Base-by-base conservation (phyloP, 345 rosid species). In the Eucalyptus curtisii region DNA sequence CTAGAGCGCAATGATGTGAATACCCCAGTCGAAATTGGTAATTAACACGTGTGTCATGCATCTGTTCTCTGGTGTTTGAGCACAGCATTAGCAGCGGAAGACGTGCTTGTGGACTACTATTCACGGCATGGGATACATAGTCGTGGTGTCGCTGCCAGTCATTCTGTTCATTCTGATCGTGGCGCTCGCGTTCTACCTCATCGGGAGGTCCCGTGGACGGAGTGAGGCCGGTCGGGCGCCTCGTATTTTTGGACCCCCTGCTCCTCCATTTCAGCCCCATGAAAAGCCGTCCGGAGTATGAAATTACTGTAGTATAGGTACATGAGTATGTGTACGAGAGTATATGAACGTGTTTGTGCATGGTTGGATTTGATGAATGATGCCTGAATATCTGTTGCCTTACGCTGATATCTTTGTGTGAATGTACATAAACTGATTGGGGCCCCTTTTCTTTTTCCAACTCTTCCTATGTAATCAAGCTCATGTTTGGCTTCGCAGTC, bases 121-220 rank as follows among this genome's bases (percentile, higher is more conserved):
- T 64, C 25, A 57, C 42, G 47, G 59, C 88, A 91, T 92, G 93
- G 92, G 89, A 1, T 86, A 40, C 87, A 52, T 91, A 11, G 12
- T 90, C 7, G 90, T 86, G 87, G 68, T 89, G 19, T 91, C 94
- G 1, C 79, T 92, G 71, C 88, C 93, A 6, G 44, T 87, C 86
- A 89, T 92, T 52, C 10, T 92, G 86, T 89, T 92, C 59, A 40
- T 92, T 44, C 47, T 91, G 87, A 89, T 92, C 15, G 81, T 91
- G 49, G 93, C 91, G 6, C 89, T 91, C 71, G 88, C 89, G 5
- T 92, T 88, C 84, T 92, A 92, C 89, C 90, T 92, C 57, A 15
- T 90, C 1, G 94, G 94, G 24, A 87, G 94, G 64, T 53, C 85
- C 45, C 86, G 61, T 16, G 91, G 91, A 13, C 86, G 89, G 85